Evolutionary conservation across 768 basidiomycete species (phyloP), one percentile per base, ranked within the genome.

Genomic region (Pleurotus cornucopiae): DNA sequence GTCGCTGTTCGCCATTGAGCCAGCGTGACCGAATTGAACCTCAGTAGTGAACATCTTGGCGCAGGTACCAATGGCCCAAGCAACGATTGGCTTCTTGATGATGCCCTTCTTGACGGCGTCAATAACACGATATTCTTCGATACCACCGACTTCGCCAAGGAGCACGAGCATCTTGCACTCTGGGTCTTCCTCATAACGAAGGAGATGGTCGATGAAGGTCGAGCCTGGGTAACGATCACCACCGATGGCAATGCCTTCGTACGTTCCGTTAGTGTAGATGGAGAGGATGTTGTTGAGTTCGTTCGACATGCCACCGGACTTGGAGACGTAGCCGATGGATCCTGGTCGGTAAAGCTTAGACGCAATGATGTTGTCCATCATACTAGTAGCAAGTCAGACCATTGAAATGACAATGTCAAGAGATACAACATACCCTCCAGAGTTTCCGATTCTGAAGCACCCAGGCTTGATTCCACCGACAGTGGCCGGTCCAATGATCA

Each of bases 291-390:
- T 99, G 89, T 99, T 98, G 66, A 99, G 79, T 75, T 99, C 96
- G 79, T 98, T 98, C 66, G 96, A 98, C 96, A 99, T 99, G 73
- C 96, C 96, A 63, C 96, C 96, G 6, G 95, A 98, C 78, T 99
- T 99, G 73, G 94, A 97, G 69, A 99, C 96, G 73, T 98, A 99
- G 67, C 95, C 96, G 64, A 99, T 91, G 11, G 94, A 94, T 56
- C 96, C 96, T 23, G 94, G 78, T 66, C 95, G 94, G 84, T 98
- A 99, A 60, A 99, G 89, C 80, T 98, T 99, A 60, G 94, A 96
- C 5, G 95, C 78, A 68, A 98, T 97, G 76, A 98, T 95, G 81
- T 98, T 99, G 80, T 99, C 96, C 95, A 98, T 97, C 96, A 98
- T 98, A 67, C 92, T 88, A 58, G 5, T 5, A 11, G 58, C 18